These are phyloP conservation scores for Pythium folliculosum DNA, from an alignment of 352 stramenopile species.

Conservation along the genomic window DNA sequence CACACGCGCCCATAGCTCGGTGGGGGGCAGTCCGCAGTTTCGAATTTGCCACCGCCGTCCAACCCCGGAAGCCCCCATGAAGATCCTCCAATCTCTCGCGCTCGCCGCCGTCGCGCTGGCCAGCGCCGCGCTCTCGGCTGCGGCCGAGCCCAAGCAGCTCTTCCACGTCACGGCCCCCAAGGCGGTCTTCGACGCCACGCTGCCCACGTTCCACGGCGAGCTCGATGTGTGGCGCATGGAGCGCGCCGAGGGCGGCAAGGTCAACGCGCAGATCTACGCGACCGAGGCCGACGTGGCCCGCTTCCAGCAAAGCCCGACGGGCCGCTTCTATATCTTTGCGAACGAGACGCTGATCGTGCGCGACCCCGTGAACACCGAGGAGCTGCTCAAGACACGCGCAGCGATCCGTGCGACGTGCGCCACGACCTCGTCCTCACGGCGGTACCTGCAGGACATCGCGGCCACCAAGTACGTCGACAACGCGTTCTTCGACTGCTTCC, in stretches of 20 bases:
- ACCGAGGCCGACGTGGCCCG: constrained; percentile 10
- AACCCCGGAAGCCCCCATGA: constrained; percentile 20
- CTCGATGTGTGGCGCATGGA: constrained; percentile 26
- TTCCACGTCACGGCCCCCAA: constrained; percentile 38
- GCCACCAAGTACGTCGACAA: constrained; percentile 32
- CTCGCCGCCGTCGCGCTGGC: constrained; percentile 15
- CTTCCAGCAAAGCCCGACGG: constrained; percentile 9
- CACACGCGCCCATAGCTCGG: not conserved
- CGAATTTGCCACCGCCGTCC: not conserved
- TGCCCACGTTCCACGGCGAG: constrained; percentile 18
- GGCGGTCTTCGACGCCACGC: constrained; percentile 19
- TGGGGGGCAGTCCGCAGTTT: constrained; percentile 1
- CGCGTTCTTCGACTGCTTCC: constrained; percentile 42
- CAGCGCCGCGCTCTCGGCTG: constrained; percentile 4
- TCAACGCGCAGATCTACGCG: constrained; percentile 29
- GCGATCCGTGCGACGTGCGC: constrained; percentile 12
- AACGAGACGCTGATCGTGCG: constrained; percentile 20
- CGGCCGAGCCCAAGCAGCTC: constrained; percentile 34
- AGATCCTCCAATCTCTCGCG: constrained; percentile 23
- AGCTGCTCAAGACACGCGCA: constrained; percentile 3
- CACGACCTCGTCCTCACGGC: not conserved
- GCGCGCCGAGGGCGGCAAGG: constrained; percentile 2
- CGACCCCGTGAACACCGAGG: constrained; percentile 23
- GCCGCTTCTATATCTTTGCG: not conserved
- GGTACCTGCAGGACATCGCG: constrained; percentile 14